phyloP scores from a whole-genome alignment of 75 land plant genomes.

The Cunninghamia lanceolata region DNA sequence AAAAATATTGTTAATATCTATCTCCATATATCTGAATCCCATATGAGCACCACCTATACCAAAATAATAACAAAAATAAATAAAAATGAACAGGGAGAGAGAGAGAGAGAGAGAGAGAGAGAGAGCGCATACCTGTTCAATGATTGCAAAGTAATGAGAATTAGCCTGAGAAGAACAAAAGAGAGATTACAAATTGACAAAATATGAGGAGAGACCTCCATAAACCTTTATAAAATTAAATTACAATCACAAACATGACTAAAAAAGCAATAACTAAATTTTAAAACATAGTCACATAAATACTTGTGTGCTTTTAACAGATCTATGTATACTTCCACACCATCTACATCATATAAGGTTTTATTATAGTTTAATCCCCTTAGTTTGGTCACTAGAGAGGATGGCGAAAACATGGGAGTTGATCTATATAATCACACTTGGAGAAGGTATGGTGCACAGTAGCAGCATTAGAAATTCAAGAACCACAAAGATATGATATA shows the following conservation, averaged over 20 bases:
- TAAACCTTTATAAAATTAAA: neutral
- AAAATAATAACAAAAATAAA: neutral
- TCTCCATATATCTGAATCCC: neutral
- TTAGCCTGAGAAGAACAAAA: constrained; percentile 71
- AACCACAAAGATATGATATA: neutral
- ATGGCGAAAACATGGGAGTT: neutral
- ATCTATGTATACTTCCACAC: neutral
- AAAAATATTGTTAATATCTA: neutral
- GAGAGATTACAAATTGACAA: neutral
- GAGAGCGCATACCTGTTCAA: constrained; percentile 74
- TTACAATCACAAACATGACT: neutral
- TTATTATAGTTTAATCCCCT: neutral
- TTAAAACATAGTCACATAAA: neutral
- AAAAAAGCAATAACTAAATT: neutral
- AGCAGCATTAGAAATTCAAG: neutral
- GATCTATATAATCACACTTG: neutral
- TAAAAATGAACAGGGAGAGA: no score
- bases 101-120: neutral
- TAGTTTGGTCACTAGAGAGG: neutral
- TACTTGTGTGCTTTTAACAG: neutral
- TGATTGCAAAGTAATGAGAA: constrained; percentile 95
- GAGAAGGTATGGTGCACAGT: neutral
- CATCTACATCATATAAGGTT: neutral
- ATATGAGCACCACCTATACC: neutral
- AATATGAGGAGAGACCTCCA: neutral